phyloP scores from a whole-genome alignment of 495 filamentous ascomycete species.

The Trichoderma gamsii region DNA sequence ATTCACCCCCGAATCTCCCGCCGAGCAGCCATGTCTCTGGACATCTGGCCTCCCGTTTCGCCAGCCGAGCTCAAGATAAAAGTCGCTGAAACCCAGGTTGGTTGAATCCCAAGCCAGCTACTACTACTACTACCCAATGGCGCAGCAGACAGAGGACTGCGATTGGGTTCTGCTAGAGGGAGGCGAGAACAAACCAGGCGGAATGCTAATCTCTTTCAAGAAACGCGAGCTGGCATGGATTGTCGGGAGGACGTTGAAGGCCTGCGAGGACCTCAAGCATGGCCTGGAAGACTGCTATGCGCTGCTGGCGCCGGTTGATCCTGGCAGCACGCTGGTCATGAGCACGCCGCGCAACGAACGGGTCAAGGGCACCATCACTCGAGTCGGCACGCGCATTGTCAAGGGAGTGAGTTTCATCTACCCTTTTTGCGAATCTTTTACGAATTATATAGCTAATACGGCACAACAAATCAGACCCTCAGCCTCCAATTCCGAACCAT shows the following conservation, averaged over 20 bases:
- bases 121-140: background rate
- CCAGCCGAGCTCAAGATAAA: constrained; percentile 57
- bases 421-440: background rate
- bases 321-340: constrained; percentile 78
- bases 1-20: constrained; percentile 7
- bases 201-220: constrained; percentile 33
- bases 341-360: constrained; percentile 82
- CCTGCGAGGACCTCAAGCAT: constrained; percentile 67
- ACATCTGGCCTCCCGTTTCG: constrained; percentile 68
- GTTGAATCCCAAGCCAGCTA: background rate
- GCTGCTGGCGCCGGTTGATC: constrained; percentile 74
- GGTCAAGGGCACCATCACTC: constrained; percentile 86
- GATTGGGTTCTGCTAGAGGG: constrained; percentile 4
- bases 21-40: constrained; percentile 57
- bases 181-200: background rate
- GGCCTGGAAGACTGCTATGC: constrained; percentile 84
- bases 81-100: constrained; percentile 62
- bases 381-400: constrained; percentile 68
- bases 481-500: constrained; percentile 45
- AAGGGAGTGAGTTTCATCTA: constrained; percentile 55
- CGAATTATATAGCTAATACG: background rate
- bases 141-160: background rate
- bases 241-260: constrained; percentile 67
- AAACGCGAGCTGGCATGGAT: constrained; percentile 84
- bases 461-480: constrained; percentile 31